Conservation (phyloP, 129 eudicot species). For the Ambrosia trifida region DNA sequence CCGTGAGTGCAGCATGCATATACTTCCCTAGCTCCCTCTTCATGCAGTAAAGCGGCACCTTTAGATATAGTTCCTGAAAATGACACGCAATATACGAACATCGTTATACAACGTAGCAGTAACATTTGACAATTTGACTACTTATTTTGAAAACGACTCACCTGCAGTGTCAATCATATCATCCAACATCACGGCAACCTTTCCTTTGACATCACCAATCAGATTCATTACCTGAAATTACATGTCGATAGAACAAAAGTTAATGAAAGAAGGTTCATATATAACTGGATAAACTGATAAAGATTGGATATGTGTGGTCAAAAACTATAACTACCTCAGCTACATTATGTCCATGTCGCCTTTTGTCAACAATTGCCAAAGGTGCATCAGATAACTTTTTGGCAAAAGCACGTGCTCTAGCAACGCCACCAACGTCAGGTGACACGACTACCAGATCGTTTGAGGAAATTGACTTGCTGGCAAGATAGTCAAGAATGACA, state of each 20-base stretch:
- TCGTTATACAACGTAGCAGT: background rate
- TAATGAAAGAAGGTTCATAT: background rate
- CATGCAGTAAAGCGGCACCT: conserved; percentile 71
- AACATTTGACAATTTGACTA: background rate
- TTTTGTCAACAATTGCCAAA: conserved; percentile 84
- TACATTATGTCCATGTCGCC: conserved; percentile 79
- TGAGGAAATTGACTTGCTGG: conserved; percentile 69
- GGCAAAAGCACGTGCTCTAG: conserved; percentile 91
- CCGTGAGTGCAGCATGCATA: conserved; percentile 85
- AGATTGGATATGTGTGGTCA: background rate
- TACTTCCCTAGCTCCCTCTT: conserved; percentile 80
- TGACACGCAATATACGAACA: background rate
- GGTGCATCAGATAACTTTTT: conserved; percentile 88
- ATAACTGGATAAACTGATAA: background rate
- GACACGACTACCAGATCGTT: conserved; percentile 80
- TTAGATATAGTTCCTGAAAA: conserved; percentile 72
- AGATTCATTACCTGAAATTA: conserved; percentile 70
- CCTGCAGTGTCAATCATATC: conserved; percentile 95
- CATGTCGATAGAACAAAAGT: background rate
- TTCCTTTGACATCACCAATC: conserved; percentile 84
- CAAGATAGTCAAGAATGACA: conserved; percentile 85
- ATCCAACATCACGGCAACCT: conserved; percentile 83
- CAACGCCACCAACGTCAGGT: conserved; percentile 93
- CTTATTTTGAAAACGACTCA: conserved; percentile 21
- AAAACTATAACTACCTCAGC: conserved; percentile 57